Percentiles rank a stretch among this genome's conserved stretches.
These are phyloP conservation scores for Lasiodiplodia citricola DNA, from an alignment of 2,329 filamentous ascomycete species.

Conservation along the genomic window DNA sequence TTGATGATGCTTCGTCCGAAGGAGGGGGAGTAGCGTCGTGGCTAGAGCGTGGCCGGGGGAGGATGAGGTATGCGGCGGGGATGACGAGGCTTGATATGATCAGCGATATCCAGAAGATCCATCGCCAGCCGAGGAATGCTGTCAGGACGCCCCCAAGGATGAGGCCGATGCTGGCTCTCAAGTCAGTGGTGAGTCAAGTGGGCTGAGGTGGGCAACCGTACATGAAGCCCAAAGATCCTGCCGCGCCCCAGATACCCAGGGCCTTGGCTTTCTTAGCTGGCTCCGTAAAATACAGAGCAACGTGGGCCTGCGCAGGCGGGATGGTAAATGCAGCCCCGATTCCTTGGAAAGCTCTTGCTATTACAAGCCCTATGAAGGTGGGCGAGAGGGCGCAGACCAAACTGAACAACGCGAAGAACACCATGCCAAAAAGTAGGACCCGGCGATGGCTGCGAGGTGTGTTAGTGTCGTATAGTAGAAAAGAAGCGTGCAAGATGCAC, in stretches of 20 bases:
- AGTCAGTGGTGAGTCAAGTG: background rate
- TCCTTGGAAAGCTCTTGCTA: slow-evolving; percentile 26
- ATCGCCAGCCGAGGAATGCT: slow-evolving; percentile 25
- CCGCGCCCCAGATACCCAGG: slow-evolving; percentile 25
- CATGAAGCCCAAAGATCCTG: slow-evolving; percentile 25
- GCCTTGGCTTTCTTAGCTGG: slow-evolving; percentile 22
- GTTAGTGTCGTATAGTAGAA: background rate
- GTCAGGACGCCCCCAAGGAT: slow-evolving; percentile 26
- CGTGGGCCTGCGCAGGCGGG: slow-evolving; percentile 25
- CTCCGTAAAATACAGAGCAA: slow-evolving; percentile 22
- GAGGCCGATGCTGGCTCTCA: slow-evolving; percentile 19
- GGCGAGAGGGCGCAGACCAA: slow-evolving; percentile 24
- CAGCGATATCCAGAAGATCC: slow-evolving; percentile 27
- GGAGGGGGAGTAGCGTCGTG: background rate
- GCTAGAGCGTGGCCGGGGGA: background rate
- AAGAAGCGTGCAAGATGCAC: background rate
- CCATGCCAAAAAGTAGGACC: slow-evolving; percentile 23
- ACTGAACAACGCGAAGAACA: slow-evolving; percentile 23
- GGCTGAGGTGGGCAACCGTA: background rate
- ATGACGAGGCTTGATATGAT: slow-evolving; percentile 22
- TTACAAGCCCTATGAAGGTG: slow-evolving; percentile 23
- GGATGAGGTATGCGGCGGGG: slow-evolving; percentile 23
- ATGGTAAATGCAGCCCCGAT: slow-evolving; percentile 27
- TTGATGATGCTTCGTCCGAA: background rate
- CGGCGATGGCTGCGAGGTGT: slow-evolving; percentile 9